Base-by-base conservation (phyloP, 2,329 filamentous ascomycete species). In the Fusarium burgessii region DNA sequence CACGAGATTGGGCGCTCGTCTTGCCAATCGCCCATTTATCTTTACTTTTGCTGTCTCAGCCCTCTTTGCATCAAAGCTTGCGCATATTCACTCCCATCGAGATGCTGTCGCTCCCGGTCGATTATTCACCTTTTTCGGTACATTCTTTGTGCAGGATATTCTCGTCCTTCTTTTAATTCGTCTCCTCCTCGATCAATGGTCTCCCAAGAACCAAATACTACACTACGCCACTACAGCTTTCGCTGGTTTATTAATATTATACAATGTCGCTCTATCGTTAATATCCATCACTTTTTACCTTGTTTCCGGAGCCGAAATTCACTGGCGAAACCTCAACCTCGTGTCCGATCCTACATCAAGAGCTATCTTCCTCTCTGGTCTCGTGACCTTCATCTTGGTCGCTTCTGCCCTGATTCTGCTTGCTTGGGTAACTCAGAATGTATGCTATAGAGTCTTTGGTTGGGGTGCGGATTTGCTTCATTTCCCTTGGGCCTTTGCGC, bases 121-220 rank as follows among this genome's bases (percentile, higher is more conserved):
- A 40, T 55, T 81, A 29, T 23, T 76, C 20, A 73, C 70, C 5
- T 81, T 78, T 54, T 77, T 77, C 18, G 72, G 76, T 23, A 79
- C 80, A 18, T 82, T 82, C 57, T 80, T 80, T 56, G 69, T 74
- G 8, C 79, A 81, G 52, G 80, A 82, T 43, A 71, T 77, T 7
- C 36, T 74, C 17, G 66, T 80, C 27, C 71, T 81, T 29, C 57
- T 81, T 17, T 40, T 77, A 23, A 73, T 80, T 51, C 74, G 79
- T 12, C 67, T 80, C 10, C 71, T 81, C 33, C 74, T 81, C 50
- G 74, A 77, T 42, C 63, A 66, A 23, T 56, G 60, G 74, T 41
- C 73, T 70, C 50, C 4, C 64, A 33, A 29, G 63, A 17, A 68
- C 18, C 38, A 58, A 5, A 56, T 59, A 20, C 42, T 66, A 40